Conservation (phyloP, 176 grass and related monocot genomes). For the Phyllostachys edulis region DNA sequence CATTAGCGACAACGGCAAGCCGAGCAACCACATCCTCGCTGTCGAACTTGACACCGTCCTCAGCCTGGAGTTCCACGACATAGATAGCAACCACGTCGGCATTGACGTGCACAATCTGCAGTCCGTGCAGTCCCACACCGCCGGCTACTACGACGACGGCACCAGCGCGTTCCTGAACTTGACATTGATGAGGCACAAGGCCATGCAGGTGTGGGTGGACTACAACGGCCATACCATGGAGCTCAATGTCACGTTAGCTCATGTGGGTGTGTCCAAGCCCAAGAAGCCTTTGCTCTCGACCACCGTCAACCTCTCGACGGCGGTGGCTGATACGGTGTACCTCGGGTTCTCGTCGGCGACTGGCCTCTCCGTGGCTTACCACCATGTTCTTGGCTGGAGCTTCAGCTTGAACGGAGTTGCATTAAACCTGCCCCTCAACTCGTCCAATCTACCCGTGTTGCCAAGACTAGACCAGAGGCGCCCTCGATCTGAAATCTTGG, state of each 20-base stretch:
- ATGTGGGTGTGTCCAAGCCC: conserved; percentile 26
- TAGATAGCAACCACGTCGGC: conserved; percentile 61
- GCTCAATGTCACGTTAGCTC: conserved; percentile 46
- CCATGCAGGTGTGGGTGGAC: conserved; percentile 59
- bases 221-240: conserved; percentile 27
- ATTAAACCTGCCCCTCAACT: conserved; percentile 29
- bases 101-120: conserved; percentile 49
- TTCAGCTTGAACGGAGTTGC: conserved; percentile 44
- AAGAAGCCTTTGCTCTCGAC: conserved; percentile 24
- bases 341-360: conserved; percentile 60
- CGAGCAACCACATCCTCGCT: conserved; percentile 45
- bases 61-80: conserved; percentile 55
- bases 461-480: conserved; percentile 25
- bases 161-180: conserved; percentile 21
- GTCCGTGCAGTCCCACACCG: conserved; percentile 33
- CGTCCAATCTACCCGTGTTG: conserved; percentile 36
- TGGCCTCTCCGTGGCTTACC: conserved; percentile 37
- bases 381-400: conserved; percentile 53
- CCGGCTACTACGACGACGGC: conserved; percentile 42
- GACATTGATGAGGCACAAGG: conserved; percentile 32
- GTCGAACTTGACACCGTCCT: conserved; percentile 61
- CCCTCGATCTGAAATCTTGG: conserved; percentile 7
- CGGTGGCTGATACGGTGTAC: conserved; percentile 30
- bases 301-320: conserved; percentile 30
- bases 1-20: conserved; percentile 30